These are phyloP conservation scores for Exserohilum turcica DNA, from an alignment of 2,329 filamentous ascomycete species.

Conservation along the genomic window DNA sequence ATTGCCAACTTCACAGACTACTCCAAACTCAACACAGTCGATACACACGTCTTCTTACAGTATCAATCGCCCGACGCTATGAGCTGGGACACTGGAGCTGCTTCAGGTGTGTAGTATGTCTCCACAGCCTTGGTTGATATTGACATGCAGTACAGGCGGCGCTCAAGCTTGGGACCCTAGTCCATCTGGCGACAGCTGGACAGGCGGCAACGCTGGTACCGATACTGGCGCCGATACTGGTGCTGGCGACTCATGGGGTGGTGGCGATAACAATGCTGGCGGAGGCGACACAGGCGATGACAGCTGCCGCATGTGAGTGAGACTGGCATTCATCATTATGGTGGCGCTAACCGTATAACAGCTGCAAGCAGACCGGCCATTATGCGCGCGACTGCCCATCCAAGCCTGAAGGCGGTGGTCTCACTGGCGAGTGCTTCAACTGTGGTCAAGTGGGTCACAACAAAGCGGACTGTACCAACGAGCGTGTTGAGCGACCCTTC, in stretches of 20 bases:
- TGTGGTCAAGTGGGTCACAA: constrained; percentile 65
- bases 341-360: constrained; percentile 38
- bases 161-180: constrained; percentile 14
- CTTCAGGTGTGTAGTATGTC: constrained; percentile 11
- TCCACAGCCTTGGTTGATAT: constrained; percentile 5
- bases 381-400: constrained; percentile 57
- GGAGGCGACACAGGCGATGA: constrained; percentile 37
- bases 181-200: constrained; percentile 11
- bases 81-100: constrained; percentile 28
- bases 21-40: background rate
- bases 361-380: constrained; percentile 52
- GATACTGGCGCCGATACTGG: background rate
- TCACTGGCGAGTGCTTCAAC: constrained; percentile 62
- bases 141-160: constrained; percentile 19
- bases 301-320: constrained; percentile 51
- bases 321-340: background rate
- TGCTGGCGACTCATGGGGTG: constrained; percentile 27
- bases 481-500: constrained; percentile 57
- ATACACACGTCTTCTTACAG: background rate
- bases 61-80: constrained; percentile 14
- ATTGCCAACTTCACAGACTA: background rate
- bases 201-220: constrained; percentile 13
- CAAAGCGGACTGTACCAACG: constrained; percentile 66
- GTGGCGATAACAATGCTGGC: constrained; percentile 13
- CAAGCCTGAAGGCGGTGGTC: constrained; percentile 43